These are phyloP conservation scores for Cudoniella acicularis DNA, from an alignment of 495 filamentous ascomycete species.

Conservation along the genomic window DNA sequence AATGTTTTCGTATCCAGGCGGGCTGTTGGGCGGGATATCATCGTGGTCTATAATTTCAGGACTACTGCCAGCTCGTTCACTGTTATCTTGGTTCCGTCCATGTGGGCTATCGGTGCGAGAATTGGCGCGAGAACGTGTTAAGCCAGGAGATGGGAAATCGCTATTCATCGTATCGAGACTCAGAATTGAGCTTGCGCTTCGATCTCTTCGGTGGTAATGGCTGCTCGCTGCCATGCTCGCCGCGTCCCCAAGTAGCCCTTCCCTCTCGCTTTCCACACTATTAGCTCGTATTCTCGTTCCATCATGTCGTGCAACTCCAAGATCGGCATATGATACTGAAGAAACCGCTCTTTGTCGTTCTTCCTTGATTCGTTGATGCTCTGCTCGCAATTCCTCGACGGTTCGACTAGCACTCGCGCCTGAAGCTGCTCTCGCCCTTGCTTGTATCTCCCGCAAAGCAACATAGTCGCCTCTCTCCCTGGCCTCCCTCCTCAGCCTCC, in stretches of 20 bases:
- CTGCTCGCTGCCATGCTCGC: conserved; percentile 49
- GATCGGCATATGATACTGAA: conserved; percentile 78
- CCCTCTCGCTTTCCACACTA: conserved; percentile 71
- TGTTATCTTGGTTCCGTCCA: background rate
- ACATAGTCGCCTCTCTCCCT: conserved; percentile 62
- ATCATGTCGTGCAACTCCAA: conserved; percentile 85
- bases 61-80: conserved; percentile 24
- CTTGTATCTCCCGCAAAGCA: conserved; percentile 57
- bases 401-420: conserved; percentile 19
- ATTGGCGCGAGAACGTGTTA: conserved; percentile 21
- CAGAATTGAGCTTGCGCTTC: conserved; percentile 42
- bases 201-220: conserved; percentile 36
- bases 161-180: conserved; percentile 41
- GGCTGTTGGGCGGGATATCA: conserved; percentile 41
- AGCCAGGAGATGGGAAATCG: conserved; percentile 17
- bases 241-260: conserved; percentile 69
- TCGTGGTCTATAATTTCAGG: conserved; percentile 30
- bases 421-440: conserved; percentile 29
- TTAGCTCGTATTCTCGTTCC: conserved; percentile 81
- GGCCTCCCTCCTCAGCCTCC: conserved; percentile 62
- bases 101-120: conserved; percentile 19
- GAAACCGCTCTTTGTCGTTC: conserved; percentile 73
- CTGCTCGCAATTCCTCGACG: conserved; percentile 54
- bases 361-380: conserved; percentile 59
- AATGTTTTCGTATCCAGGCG: conserved; percentile 53